A percentile compares a stretch with the other conserved stretches of the same genome.
phyloP scores from a whole-genome alignment of 1,284 basidiomycete species.

The Sanguinoderma infundibulare region DNA sequence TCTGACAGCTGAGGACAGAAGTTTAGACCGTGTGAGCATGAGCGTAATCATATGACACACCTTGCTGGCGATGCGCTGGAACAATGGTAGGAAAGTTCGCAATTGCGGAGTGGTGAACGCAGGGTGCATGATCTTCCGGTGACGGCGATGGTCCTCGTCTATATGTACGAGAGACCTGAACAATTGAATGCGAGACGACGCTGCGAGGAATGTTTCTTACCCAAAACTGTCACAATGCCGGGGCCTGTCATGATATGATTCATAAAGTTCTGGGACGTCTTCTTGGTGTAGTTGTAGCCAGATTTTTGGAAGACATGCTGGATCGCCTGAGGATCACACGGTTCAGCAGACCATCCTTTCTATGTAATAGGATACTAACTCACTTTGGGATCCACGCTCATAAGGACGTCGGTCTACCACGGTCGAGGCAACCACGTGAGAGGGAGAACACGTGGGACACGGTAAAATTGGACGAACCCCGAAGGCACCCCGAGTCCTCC shows the following conservation, averaged over 20 bases:
- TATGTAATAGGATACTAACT: no score
- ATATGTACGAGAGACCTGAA: not conserved
- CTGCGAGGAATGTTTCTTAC: no score
- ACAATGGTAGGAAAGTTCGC: conserved; percentile 49
- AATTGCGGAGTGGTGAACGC: conserved; percentile 47
- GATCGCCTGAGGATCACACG: conserved; percentile 19
- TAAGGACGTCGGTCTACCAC: conserved; percentile 2
- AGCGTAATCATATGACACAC: no score
- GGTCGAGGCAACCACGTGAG: not conserved
- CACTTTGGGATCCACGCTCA: no score
- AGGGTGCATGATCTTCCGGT: conserved; percentile 43
- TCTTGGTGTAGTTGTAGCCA: no score
- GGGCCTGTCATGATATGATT: conserved; percentile 25
- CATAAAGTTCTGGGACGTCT: no score
- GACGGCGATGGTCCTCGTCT: conserved; percentile 45
- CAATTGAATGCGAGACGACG: no score
- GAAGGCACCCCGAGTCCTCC: conserved; percentile 21
- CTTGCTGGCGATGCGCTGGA: conserved; percentile 45
- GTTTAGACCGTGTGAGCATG: no score
- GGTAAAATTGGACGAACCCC: conserved; percentile 15
- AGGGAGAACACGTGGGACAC: not conserved
- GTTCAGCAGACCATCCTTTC: not conserved
- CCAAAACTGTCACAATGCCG: conserved; percentile 23
- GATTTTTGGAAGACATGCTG: conserved; percentile 34
- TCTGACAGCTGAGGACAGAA: no score